Base-by-base conservation (phyloP, 2,329 filamentous ascomycete species). In the Trichoderma sp. region DNA sequence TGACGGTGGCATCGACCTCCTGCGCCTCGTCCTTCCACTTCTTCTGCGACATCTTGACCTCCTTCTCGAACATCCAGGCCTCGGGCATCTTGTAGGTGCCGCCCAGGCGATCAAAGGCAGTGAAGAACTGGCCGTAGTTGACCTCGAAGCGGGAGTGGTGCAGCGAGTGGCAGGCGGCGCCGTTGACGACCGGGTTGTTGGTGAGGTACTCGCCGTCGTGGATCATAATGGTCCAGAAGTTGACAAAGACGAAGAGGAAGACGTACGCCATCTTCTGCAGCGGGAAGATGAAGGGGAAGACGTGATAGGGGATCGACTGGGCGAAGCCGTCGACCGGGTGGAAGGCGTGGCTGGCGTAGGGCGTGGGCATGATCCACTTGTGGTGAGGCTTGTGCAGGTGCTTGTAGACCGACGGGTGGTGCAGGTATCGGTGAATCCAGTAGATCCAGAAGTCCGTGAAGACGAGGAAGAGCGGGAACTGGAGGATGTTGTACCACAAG, bases 341-440 rank as follows among this genome's bases (percentile, higher is more conserved):
- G 85, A 98, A 98, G 65, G 94, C 94, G 75, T 97, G 91, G 71
- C 90, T 93, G 48, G 94, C 93, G 76, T 87, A 97, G 0, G 94
- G 94, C 3, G 92, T 96, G 3, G 94, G 94, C 92, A 97, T 96
- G 79, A 98, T 97, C 94, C 94, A 98, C 82, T 97, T 97, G 88
- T 98, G 94, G 80, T 98, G 94, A 70, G 93, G 90, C 86, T 98
- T 98, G 86, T 98, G 94, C 57, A 97, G 84, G 70, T 83, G 82
- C 82, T 93, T 96, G 86, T 98, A 98, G 59, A 79, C 71, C 61
- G 80, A 74, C 17, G 91, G 91, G 78, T 93, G 89, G 79, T 97
- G 93, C 67, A 96, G 84, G 65, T 86, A 90, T 65, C 93, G 90
- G 81, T 96, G 93, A 73, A 96, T 94, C 85, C 90, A 92, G 83